A percentile compares a stretch with the other conserved stretches of the same genome.
phyloP scores from a whole-genome alignment of 169 alveolate species.

The Fabrea salina region DNA sequence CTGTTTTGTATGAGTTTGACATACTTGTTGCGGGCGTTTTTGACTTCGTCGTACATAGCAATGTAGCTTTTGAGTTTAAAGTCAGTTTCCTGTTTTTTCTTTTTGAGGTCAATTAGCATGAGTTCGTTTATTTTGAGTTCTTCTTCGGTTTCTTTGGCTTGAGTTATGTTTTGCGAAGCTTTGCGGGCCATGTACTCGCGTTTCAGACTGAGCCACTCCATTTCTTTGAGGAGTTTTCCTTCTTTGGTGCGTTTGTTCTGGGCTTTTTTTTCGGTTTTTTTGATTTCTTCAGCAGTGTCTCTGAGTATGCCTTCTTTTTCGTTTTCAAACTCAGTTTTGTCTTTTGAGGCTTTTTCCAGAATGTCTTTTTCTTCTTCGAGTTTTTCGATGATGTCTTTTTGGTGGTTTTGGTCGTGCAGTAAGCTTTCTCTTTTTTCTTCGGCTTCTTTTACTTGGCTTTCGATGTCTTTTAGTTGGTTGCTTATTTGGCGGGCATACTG shows the following conservation, averaged over 20 bases:
- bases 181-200: conserved; percentile 83
- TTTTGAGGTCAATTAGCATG: conserved; percentile 72
- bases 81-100: conserved; percentile 77
- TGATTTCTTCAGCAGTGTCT: conserved; percentile 43
- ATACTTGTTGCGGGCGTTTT: conserved; percentile 86
- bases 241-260: conserved; percentile 51
- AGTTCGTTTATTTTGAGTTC: conserved; percentile 82
- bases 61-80: conserved; percentile 72
- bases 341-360: conserved; percentile 33
- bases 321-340: conserved; percentile 44
- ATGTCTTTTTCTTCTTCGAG: conserved; percentile 37
- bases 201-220: conserved; percentile 63
- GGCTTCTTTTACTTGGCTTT: conserved; percentile 32
- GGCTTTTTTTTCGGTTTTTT: conserved; percentile 55
- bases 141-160: conserved; percentile 80
- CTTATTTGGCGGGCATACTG: background rate
- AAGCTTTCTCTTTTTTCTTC: conserved; percentile 37
- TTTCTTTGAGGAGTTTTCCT: conserved; percentile 68
- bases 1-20: conserved; percentile 79
- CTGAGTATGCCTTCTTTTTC: conserved; percentile 58
- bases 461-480: conserved; percentile 31
- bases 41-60: conserved; percentile 80
- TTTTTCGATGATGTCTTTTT: conserved; percentile 34
- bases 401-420: conserved; percentile 21
- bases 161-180: conserved; percentile 62